phyloP scores from a whole-genome alignment of 139 green algal species.

The Micromonas pusilla region DNA sequence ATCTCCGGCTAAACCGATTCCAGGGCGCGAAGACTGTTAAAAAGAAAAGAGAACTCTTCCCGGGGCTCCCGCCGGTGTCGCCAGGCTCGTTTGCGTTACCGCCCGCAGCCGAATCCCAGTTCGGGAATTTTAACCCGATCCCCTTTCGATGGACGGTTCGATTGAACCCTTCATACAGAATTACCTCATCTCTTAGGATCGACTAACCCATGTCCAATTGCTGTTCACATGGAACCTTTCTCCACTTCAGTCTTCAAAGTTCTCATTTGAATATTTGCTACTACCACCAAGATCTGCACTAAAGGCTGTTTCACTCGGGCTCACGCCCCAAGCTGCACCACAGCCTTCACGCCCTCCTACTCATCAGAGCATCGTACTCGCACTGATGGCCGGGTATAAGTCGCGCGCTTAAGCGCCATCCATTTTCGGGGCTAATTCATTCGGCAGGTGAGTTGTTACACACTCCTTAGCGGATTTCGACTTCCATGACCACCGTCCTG shows the following conservation, averaged over 20 bases:
- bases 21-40: conserved; percentile 79
- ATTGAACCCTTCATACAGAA: conserved; percentile 74
- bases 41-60: conserved; percentile 94
- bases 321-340: conserved; percentile 72
- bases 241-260: conserved; percentile 87
- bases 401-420: conserved; percentile 86
- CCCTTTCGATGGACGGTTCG: conserved; percentile 75
- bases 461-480: conserved; percentile 96
- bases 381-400: conserved; percentile 77
- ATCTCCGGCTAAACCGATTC: conserved; percentile 83
- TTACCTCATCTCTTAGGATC: conserved; percentile 86
- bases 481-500: conserved; percentile 95
- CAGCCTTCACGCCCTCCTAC: conserved; percentile 83
- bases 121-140: conserved; percentile 90
- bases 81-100: conserved; percentile 74
- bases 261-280: conserved; percentile 93
- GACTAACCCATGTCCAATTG: conserved; percentile 91
- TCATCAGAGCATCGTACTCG: conserved; percentile 78
- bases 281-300: conserved; percentile 92
- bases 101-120: conserved; percentile 74
- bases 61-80: conserved; percentile 71
- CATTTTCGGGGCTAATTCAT: conserved; percentile 95
- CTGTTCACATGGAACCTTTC: conserved; percentile 93
- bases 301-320: conserved; percentile 71
- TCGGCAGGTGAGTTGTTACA: conserved; percentile 97